Evolutionary conservation across 2,329 filamentous ascomycete species (phyloP), one percentile per base, ranked within the genome.

Genomic region (Fusarium dimerum): DNA sequence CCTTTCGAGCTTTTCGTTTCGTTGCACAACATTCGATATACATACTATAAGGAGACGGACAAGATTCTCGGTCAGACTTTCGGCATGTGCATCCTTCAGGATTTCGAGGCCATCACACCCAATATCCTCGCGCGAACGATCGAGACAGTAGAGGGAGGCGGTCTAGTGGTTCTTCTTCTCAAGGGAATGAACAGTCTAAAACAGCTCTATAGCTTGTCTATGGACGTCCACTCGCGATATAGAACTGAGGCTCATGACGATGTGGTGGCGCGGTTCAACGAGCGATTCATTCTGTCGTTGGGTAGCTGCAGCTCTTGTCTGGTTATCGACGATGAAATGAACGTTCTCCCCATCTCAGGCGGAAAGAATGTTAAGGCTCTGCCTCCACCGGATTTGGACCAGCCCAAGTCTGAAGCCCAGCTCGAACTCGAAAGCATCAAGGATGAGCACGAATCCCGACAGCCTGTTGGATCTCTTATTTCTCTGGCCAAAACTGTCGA

Each of bases 21-120:
- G 52, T 86, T 96, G 51, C 90, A 97, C 77, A 92, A 97, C 73
- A 96, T 99, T 71, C 89, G 94, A 73, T 99, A 99, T 82, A 91
- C 94, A 52, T 99, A 96, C 81, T 99, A 99, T 80, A 99, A 99
- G 76, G 94, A 99, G 77, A 97, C 94, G 29, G 94, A 99, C 68
- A 97, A 97, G 80, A 97, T 99, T 68, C 76, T 97, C 51, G 94
- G 94, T 71, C 96, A 97, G 72, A 99, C 94, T 41, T 99, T 94
- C 69, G 93, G 93, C 69, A 97, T 97, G 90, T 97, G 92, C 71
- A 96, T 99, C 60, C 76, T 99, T 63, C 94, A 99, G 73, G 94
- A 99, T 69, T 99, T 99, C 66, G 94, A 99, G 74, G 94, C 92
- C 40, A 84, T 99, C 62, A 99, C 94, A 10, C 94, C 94, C n/a